phyloP scores from a whole-genome alignment of 78 protist genomes.

The Protostelium mycophagum region DNA sequence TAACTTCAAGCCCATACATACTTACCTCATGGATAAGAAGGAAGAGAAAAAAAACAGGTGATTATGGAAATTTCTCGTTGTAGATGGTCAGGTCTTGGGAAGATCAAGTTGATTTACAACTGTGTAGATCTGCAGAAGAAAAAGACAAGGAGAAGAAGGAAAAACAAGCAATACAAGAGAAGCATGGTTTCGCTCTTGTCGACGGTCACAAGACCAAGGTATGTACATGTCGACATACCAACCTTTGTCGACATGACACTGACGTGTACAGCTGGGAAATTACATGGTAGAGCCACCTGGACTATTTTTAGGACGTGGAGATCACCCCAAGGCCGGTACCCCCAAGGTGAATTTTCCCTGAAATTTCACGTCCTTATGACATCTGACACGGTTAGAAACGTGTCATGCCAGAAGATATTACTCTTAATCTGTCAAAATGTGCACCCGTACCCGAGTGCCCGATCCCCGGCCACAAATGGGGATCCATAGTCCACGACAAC shows the following conservation, averaged over 20 bases:
- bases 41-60: conserved; percentile 51
- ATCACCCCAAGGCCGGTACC: conserved; percentile 95
- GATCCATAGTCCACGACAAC: conserved; percentile 69
- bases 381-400: conserved; percentile 39
- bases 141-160: conserved; percentile 61
- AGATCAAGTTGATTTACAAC: neutral
- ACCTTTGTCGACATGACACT: neutral
- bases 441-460: conserved; percentile 86
- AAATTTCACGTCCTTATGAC: neutral
- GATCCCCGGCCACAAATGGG: conserved; percentile 79
- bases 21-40: conserved; percentile 15
- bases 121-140: conserved; percentile 61
- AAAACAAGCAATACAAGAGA: conserved; percentile 57
- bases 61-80: neutral
- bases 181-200: conserved; percentile 74
- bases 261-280: conserved; percentile 66
- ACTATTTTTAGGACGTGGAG: conserved; percentile 98
- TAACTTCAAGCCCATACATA: conserved; percentile 82
- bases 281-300: conserved; percentile 98
- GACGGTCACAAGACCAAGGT: conserved; percentile 91
- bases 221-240: too few species aligned
- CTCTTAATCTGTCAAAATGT: conserved; percentile 86
- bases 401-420: conserved; percentile 93
- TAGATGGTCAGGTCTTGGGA: neutral
- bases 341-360: conserved; percentile 73